Base-by-base conservation (phyloP, 768 basidiomycete species). In the Leucosporidium creatinivorum region DNA sequence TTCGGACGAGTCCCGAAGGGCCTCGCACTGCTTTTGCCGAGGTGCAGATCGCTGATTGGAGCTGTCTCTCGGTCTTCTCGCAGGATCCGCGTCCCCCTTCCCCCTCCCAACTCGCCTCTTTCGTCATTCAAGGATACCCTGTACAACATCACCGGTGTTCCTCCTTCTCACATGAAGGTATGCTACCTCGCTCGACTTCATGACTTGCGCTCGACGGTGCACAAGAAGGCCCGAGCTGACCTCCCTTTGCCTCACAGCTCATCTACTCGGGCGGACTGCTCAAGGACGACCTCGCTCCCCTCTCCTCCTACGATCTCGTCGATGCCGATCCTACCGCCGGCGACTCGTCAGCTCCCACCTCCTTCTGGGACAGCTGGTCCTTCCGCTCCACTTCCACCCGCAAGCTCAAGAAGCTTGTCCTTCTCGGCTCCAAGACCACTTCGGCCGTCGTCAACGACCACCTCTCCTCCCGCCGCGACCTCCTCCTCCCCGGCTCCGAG, bases 261-360 rank as follows among this genome's bases (percentile, higher is more conserved):
- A 85, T 98, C 70, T 87, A 89, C 79, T 85, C 88, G 56, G 94
- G 94, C 49, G 92, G 90, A 2, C 84, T 96, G 77, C 88, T 97
- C 84, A 88, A 87, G 73, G 91, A 94, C 76, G 86, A 92, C 76
- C 76, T 79, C 66, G 83, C 85, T 12, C 83, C 86, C 4, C 49
- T 73, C 44, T 64, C 71, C 2, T 52, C 71, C 31, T 73, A 62
- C 68, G 57, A 58, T 17, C 71, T 73, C 59, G 49, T 65, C 60
- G 58, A 68, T 57, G 33, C 21, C 9, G 33, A 19, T 1, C 47
- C 28, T 49, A 26, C 25, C 23, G 30, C 26, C 0, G 26, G 36
- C 15, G 21, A 23, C n/a, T 23, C n/a, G 25, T 4, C 13, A 10
- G 57, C 48, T 25, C 33, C 61, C 1, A 65, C 51, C n/a, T 47